Evolutionary conservation across 495 filamentous ascomycete species (phyloP), one percentile per base, ranked within the genome.

Genomic region (Haplographium delicatum): DNA sequence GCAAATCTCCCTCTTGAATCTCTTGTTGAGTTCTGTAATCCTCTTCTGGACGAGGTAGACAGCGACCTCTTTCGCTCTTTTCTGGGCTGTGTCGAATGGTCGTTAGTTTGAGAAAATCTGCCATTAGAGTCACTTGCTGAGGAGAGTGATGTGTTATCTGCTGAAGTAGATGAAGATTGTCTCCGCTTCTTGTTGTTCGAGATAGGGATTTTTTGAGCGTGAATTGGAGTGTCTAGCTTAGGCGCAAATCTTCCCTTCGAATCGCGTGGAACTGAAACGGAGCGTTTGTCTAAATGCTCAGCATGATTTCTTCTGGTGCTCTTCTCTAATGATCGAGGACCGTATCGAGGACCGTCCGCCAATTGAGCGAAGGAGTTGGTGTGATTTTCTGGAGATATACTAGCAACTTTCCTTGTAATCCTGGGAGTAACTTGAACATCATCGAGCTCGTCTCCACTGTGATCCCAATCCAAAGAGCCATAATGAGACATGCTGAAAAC

Each of bases 401-500:
- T 26, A 5, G 51, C 43, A 18, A 13, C 44, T 18, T 27, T 39
- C 26, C 45, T 44, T 24, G 30, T 56, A 20, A 37, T 38, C 25
- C 46, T 56, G 5, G 53, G 45, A 5, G 53, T 41, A 18, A 45
- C 8, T 8, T 33, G 5, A n/a, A 45, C 40, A 4, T 50, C 11
- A n/a, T 50, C 40, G 22, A 50, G 46, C 40, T 50, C 46, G 13
- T 56, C 46, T 1, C 39, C 46, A 26, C 30, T 45, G 26, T 56
- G 46, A 19, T 56, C 53, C 47, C 46, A 50, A 19, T 56, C 53
- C 19, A 50, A 20, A n/a, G 46, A 34, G 3, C 47, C 53, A 20
- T 50, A 41, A 39, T 44, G 7, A 28, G 41, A 13, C 47, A 50
- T 44, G 44, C 39, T 56, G n/a, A 50, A 56, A 0, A 45, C 16